These are phyloP conservation scores for Fusarium nurragi DNA, from an alignment of 2,329 filamentous ascomycete species.

Conservation along the genomic window DNA sequence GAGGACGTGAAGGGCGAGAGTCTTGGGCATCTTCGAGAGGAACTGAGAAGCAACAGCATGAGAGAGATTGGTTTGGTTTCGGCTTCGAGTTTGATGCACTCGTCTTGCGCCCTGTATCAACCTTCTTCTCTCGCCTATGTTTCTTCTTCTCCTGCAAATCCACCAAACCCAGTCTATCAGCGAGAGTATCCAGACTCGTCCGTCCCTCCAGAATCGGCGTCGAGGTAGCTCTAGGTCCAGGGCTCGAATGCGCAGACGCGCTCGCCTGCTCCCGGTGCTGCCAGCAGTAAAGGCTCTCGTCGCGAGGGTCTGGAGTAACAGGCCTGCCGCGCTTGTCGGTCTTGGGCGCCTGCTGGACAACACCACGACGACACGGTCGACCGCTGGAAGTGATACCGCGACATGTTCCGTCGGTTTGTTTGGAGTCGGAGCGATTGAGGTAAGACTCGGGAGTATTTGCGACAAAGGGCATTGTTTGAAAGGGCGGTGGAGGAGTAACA, in stretches of 20 bases:
- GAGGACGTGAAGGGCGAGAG: conserved; percentile 54
- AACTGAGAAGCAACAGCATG: conserved; percentile 63
- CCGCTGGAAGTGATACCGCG: conserved; percentile 85
- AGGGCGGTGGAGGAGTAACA: conserved; percentile 15
- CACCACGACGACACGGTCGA: conserved; percentile 80
- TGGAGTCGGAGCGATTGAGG: conserved; percentile 82
- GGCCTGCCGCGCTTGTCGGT: conserved; percentile 35
- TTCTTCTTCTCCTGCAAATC: conserved; percentile 63
- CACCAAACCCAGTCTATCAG: conserved; percentile 80
- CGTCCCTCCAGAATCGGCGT: conserved; percentile 69
- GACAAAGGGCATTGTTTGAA: conserved; percentile 52
- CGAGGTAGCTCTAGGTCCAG: conserved; percentile 54
- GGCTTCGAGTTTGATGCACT: conserved; percentile 27
- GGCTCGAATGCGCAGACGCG: conserved; percentile 57
- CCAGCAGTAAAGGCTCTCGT: conserved; percentile 84
- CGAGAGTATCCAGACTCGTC: conserved; percentile 86
- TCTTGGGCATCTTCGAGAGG: conserved; percentile 57
- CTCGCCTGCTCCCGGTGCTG: conserved; percentile 90
- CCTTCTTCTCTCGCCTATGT: conserved; percentile 26
- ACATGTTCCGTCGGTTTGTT: conserved; percentile 84
- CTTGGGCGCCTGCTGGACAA: conserved; percentile 55
- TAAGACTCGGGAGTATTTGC: conserved; percentile 79
- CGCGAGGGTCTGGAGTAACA: conserved; percentile 58
- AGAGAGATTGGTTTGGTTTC: conserved; percentile 46
- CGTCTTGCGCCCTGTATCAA: conserved; percentile 38